phyloP scores from a whole-genome alignment of 2,329 filamentous ascomycete genomes.

The Proliferodiscus dingleyae region DNA sequence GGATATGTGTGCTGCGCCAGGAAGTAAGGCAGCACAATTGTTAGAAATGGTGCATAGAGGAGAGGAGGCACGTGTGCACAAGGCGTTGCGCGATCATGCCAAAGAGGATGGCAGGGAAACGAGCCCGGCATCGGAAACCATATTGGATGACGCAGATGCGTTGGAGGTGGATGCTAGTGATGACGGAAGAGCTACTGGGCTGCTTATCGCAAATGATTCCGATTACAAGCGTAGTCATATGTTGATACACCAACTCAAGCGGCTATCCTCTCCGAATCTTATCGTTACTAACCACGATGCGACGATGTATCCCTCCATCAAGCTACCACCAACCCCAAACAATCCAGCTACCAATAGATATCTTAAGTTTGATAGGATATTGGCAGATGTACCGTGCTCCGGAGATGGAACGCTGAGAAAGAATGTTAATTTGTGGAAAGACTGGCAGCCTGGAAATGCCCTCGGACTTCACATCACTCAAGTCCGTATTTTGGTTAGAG shows the following conservation, averaged over 20 bases:
- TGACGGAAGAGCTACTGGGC: constrained; percentile 80
- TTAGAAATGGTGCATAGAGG: constrained; percentile 91
- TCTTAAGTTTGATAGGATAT: constrained; percentile 92
- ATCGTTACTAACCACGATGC: constrained; percentile 98
- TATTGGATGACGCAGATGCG: constrained; percentile 41
- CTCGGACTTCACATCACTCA: constrained; percentile 85
- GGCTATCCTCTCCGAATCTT: constrained; percentile 90
- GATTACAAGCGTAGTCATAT: constrained; percentile 97
- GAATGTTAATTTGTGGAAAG: constrained; percentile 90
- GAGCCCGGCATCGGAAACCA: constrained; percentile 43
- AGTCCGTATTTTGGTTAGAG: constrained; percentile 81
- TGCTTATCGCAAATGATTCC: constrained; percentile 91
- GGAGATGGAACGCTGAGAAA: constrained; percentile 92
- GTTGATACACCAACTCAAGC: constrained; percentile 96
- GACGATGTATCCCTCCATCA: constrained; percentile 89
- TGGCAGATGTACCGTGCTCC: constrained; percentile 95
- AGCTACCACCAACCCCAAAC: constrained; percentile 60
- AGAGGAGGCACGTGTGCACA: constrained; percentile 79
- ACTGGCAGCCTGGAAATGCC: constrained; percentile 85
- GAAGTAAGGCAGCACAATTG: constrained; percentile 93
- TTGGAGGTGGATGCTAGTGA: constrained; percentile 61
- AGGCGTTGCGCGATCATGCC: constrained; percentile 61
- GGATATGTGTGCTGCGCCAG: constrained; percentile 93
- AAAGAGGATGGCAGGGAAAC: constrained; percentile 54
- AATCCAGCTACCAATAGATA: constrained; percentile 60